Conservation (phyloP, 2,329 filamentous ascomycete genomes). For the Curvularia lunata region DNA sequence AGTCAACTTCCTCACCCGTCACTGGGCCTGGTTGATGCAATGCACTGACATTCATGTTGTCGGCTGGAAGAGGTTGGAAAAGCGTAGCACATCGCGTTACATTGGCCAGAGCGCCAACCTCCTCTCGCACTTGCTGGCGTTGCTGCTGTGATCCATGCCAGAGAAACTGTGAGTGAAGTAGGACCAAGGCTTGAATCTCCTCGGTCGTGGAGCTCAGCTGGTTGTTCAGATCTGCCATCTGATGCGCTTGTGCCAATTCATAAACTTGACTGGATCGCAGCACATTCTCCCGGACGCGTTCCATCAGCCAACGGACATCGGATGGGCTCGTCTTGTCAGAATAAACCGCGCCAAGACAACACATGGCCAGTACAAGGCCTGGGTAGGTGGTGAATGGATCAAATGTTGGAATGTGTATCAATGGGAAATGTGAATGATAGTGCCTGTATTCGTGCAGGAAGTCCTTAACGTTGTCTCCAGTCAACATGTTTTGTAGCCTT, state of each 20-base stretch:
- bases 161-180: constrained; percentile 67
- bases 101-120: constrained; percentile 63
- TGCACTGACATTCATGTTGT: constrained; percentile 60
- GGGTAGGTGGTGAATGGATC: constrained; percentile 69
- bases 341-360: constrained; percentile 77
- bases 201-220: constrained; percentile 58
- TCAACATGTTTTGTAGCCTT: constrained; percentile 63
- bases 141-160: constrained; percentile 75
- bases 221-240: constrained; percentile 51
- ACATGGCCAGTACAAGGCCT: constrained; percentile 71
- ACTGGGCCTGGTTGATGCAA: constrained; percentile 63
- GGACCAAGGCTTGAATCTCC: constrained; percentile 70
- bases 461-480: constrained; percentile 71
- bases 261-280: constrained; percentile 62
- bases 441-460: constrained; percentile 75
- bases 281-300: constrained; percentile 65
- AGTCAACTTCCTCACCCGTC: constrained; percentile 53
- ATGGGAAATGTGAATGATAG: constrained; percentile 75
- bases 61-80: constrained; percentile 59
- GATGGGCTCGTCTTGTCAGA: constrained; percentile 66
- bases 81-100: constrained; percentile 65
- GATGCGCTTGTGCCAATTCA: constrained; percentile 46
- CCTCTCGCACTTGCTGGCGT: constrained; percentile 66
- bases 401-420: constrained; percentile 75
- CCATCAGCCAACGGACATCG: constrained; percentile 72